These are phyloP conservation scores for Aureobasidium sp. DNA, from an alignment of 2,329 filamentous ascomycete species.

Conservation along the genomic window DNA sequence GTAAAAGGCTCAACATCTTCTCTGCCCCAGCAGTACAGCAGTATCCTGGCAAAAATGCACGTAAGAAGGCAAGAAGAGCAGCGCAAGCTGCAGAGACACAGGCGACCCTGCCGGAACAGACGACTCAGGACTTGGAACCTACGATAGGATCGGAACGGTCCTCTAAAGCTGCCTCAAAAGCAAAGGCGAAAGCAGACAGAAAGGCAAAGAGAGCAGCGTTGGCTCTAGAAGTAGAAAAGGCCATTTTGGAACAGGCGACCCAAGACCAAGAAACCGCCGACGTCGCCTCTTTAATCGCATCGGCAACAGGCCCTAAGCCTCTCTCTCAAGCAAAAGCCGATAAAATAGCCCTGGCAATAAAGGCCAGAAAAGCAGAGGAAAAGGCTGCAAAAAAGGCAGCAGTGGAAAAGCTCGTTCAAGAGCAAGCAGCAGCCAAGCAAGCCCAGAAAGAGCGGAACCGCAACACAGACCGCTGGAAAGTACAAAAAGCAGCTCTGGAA, in stretches of 20 bases:
- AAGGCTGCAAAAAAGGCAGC: slow-evolving; percentile 16
- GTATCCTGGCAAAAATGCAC: slow-evolving; percentile 7
- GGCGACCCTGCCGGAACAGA: not conserved
- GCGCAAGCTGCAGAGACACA: not conserved
- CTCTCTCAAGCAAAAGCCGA: slow-evolving; percentile 1
- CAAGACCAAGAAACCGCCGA: not conserved
- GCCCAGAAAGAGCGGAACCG: slow-evolving; percentile 8
- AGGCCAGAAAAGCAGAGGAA: slow-evolving; percentile 7
- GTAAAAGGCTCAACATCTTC: not conserved
- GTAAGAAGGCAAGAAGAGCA: slow-evolving; percentile 10
- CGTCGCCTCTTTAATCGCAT: slow-evolving; percentile 11
- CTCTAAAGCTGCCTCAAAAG: not conserved
- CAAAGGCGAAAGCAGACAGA: slow-evolving; percentile 3
- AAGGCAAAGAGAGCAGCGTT: slow-evolving; percentile 2
- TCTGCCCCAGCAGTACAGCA: not conserved
- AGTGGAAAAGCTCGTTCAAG: not conserved
- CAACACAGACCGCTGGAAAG: slow-evolving; percentile 56
- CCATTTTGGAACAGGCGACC: not conserved
- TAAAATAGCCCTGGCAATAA: not conserved
- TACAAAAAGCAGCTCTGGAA: slow-evolving; percentile 67
- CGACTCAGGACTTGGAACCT: not conserved
- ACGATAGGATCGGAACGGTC: not conserved
- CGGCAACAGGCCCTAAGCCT: slow-evolving; percentile 2
- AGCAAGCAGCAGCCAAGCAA: not conserved
- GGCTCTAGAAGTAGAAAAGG: not conserved